Evolutionary conservation across 768 basidiomycete species (phyloP).

Genomic region (Melanogaster broomeanus): DNA sequence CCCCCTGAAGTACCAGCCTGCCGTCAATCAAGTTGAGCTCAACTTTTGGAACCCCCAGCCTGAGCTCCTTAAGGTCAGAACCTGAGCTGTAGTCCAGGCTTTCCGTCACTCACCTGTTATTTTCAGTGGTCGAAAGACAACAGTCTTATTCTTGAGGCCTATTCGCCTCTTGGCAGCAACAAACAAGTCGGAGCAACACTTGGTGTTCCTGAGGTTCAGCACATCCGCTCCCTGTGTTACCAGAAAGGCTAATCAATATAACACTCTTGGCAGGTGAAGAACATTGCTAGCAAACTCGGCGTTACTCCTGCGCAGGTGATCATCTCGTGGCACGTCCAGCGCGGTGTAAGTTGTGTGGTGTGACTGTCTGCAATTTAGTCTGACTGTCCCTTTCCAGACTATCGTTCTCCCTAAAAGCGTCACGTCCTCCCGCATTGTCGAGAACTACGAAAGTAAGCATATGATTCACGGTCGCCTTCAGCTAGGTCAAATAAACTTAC

Average conservation of each 20-base stretch:
- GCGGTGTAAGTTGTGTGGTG: slow-evolving; percentile 51
- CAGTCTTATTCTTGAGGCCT: slow-evolving; percentile 67
- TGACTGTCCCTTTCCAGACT: slow-evolving; percentile 41
- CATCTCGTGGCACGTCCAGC: slow-evolving; percentile 76
- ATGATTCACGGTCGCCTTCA: too few species aligned
- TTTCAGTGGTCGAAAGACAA: slow-evolving; percentile 67
- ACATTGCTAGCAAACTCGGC: slow-evolving; percentile 59
- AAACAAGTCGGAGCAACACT: slow-evolving; percentile 59
- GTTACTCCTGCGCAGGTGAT: slow-evolving; percentile 77
- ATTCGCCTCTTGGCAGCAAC: slow-evolving; percentile 72
- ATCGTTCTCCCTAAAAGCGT: slow-evolving; percentile 80
- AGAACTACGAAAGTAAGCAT: slow-evolving; percentile 67
- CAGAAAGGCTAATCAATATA: not conserved
- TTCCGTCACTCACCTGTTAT: not conserved
- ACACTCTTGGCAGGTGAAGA: slow-evolving; percentile 41
- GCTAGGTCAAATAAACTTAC: not conserved
- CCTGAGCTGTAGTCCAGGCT: not conserved
- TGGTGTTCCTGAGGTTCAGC: slow-evolving; percentile 51
- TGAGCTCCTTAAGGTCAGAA: slow-evolving; percentile 62
- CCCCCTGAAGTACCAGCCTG: slow-evolving; percentile 58
- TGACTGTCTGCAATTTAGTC: not conserved
- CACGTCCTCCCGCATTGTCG: slow-evolving; percentile 62
- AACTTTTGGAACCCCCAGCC: slow-evolving; percentile 79
- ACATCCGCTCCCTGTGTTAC: not conserved
- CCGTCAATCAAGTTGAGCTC: slow-evolving; percentile 80